These are phyloP conservation scores for Arthrobotrys iridis DNA, from an alignment of 2,329 filamentous ascomycete species.

Conservation along the genomic window DNA sequence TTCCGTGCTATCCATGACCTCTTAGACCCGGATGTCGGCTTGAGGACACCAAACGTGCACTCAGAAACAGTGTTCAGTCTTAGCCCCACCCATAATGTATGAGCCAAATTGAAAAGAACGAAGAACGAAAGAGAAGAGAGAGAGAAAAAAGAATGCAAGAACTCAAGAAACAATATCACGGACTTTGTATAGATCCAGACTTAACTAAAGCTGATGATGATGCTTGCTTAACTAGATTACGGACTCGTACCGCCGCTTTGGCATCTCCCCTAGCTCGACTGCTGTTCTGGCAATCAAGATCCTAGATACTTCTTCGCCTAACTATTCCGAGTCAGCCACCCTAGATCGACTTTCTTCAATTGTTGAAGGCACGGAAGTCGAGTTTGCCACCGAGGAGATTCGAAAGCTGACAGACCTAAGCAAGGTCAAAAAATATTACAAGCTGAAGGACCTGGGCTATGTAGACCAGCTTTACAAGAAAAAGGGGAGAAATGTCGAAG, in stretches of 20 bases:
- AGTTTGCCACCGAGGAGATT: constrained; percentile 74
- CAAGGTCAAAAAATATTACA: constrained; percentile 85
- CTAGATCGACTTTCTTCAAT: constrained; percentile 60
- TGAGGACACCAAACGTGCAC: constrained; percentile 86
- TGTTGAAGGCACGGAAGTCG: constrained; percentile 71
- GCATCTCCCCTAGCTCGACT: constrained; percentile 76
- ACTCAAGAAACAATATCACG: no score
- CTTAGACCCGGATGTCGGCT: constrained; percentile 63
- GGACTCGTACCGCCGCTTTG: constrained; percentile 89
- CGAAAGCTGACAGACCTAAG: constrained; percentile 70
- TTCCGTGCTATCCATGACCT: constrained; percentile 79
- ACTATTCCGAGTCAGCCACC: constrained; percentile 58
- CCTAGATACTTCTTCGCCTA: constrained; percentile 64
- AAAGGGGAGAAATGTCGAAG: constrained; percentile 14
- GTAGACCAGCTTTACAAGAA: constrained; percentile 35
- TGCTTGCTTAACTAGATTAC: constrained; percentile 72
- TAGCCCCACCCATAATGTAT: constrained; percentile 82
- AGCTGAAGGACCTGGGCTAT: constrained; percentile 68
- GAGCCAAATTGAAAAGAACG: no score
- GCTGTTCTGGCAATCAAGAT: constrained; percentile 85
- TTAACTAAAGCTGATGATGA: constrained; percentile 13
- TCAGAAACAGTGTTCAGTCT: constrained; percentile 86
- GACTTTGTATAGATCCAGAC: no score
- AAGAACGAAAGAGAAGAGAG: no score
- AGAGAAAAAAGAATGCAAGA: no score